Percentiles rank a stretch among this genome's conserved stretches.
These are phyloP conservation scores for Saturnispora bothae DNA, from an alignment of 805 yeast genomes.

Conservation along the genomic window DNA sequence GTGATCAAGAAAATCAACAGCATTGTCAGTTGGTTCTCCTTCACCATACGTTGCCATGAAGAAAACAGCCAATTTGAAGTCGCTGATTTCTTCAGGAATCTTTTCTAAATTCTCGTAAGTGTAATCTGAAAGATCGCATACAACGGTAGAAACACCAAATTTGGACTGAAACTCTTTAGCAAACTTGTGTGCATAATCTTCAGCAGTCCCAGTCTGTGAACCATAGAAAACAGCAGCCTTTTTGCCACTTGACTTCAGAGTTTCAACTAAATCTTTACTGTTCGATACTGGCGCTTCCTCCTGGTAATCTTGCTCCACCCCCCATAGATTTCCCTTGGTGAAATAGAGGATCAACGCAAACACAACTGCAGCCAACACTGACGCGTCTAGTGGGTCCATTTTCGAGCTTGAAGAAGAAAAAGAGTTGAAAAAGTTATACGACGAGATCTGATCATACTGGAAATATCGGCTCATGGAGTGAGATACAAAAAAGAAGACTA, in stretches of 20 bases:
- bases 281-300: constrained; percentile 25
- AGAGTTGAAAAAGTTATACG: neutral
- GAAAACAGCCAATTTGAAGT: constrained; percentile 35
- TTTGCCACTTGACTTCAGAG: constrained; percentile 51
- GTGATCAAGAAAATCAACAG: constrained; percentile 54
- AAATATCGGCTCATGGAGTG: neutral
- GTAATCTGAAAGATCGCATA: constrained; percentile 57
- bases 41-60: constrained; percentile 90
- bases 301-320: constrained; percentile 14
- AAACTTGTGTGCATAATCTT: constrained; percentile 86
- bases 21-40: constrained; percentile 94
- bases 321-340: constrained; percentile 51
- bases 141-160: constrained; percentile 73
- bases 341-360: constrained; percentile 58
- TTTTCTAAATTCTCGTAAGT: constrained; percentile 3
- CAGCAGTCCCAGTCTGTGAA: constrained; percentile 98
- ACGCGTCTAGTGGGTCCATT: constrained; percentile 61
- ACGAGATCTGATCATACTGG: constrained; percentile 2
- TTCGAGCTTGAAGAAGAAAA: neutral
- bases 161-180: constrained; percentile 79
- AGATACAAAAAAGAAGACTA: neutral
- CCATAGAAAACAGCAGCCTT: constrained; percentile 78
- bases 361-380: constrained; percentile 55
- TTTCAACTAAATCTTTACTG: constrained; percentile 49
- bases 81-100: constrained; percentile 54